Percentiles rank a stretch among this genome's conserved stretches.
Evolutionary conservation across 2,329 filamentous ascomycete genomes (phyloP).

Genomic region (Pochonia chlamydosporia): DNA sequence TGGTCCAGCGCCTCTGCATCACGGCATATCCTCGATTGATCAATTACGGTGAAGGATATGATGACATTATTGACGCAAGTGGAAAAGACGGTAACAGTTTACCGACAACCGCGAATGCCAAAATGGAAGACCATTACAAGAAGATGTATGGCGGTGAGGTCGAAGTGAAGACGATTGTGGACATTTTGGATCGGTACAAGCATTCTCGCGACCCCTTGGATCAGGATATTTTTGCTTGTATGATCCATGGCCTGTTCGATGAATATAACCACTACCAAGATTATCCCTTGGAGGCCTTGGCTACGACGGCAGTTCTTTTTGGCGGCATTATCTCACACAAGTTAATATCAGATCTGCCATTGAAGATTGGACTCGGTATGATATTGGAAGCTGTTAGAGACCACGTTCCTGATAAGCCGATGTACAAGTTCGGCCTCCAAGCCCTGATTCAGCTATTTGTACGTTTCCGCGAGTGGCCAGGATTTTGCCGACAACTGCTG

Average conservation of each 20-base stretch:
- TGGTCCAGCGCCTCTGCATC: slow-evolving; percentile 81
- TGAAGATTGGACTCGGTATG: slow-evolving; percentile 94
- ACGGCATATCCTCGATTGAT: slow-evolving; percentile 90
- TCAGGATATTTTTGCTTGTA: slow-evolving; percentile 94
- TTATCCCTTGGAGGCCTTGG: slow-evolving; percentile 92
- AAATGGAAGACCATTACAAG: slow-evolving; percentile 98
- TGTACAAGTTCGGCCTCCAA: slow-evolving; percentile 98
- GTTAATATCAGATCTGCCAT: slow-evolving; percentile 80
- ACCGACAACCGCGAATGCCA: slow-evolving; percentile 70
- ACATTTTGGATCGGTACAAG: slow-evolving; percentile 81
- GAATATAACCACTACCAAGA: slow-evolving; percentile 94
- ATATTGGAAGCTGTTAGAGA: slow-evolving; percentile 94
- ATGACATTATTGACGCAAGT: slow-evolving; percentile 85
- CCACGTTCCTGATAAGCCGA: slow-evolving; percentile 73
- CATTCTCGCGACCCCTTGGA: slow-evolving; percentile 76
- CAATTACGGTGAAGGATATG: slow-evolving; percentile 90
- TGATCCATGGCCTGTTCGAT: slow-evolving; percentile 96
- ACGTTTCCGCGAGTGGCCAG: slow-evolving; percentile 89
- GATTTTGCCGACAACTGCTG: slow-evolving; percentile 80
- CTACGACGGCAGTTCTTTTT: slow-evolving; percentile 93
- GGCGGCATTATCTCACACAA: slow-evolving; percentile 94
- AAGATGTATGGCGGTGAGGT: slow-evolving; percentile 94
- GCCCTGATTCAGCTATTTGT: slow-evolving; percentile 83
- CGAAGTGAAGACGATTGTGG: slow-evolving; percentile 79
- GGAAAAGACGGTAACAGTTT: slow-evolving; percentile 76